These are phyloP conservation scores for Pyrus bretschneideri DNA, from an alignment of 306 rosid genomes.

Conservation along the genomic window DNA sequence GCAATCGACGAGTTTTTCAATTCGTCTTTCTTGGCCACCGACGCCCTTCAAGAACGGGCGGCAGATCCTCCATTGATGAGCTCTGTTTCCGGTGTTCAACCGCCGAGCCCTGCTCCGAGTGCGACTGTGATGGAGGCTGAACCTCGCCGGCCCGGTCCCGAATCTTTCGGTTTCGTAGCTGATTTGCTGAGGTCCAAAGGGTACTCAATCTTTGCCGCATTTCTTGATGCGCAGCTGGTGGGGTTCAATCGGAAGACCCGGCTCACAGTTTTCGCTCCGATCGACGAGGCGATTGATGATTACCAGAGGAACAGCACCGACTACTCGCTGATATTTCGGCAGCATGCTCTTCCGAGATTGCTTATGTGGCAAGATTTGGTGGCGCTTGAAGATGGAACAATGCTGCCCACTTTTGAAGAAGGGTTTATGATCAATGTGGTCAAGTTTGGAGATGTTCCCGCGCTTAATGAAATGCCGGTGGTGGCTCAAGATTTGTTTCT, in stretches of 20 bases:
- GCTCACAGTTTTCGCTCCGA: conserved; percentile 32
- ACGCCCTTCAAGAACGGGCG: background rate
- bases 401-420: conserved; percentile 21
- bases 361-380: conserved; percentile 27
- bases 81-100: background rate
- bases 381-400: conserved; percentile 7
- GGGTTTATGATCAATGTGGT: conserved; percentile 27
- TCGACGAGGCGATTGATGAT: conserved; percentile 16
- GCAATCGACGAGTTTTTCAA: conserved; percentile 44
- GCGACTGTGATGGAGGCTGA: background rate
- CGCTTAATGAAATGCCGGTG: conserved; percentile 26
- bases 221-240: conserved; percentile 20
- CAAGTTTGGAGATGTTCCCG: conserved; percentile 10
- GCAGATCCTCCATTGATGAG: background rate
- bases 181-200: conserved; percentile 19
- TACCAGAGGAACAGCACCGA: conserved; percentile 3
- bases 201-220: conserved; percentile 18
- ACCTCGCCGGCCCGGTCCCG: background rate
- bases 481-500: conserved; percentile 19
- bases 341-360: conserved; percentile 21
- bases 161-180: background rate
- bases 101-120: background rate
- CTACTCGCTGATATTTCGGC: conserved; percentile 21
- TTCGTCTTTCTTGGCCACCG: background rate
- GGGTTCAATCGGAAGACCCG: conserved; percentile 6